These are phyloP conservation scores for Beauveria varroae DNA, from an alignment of 2,329 filamentous ascomycete genomes.

Conservation along the genomic window DNA sequence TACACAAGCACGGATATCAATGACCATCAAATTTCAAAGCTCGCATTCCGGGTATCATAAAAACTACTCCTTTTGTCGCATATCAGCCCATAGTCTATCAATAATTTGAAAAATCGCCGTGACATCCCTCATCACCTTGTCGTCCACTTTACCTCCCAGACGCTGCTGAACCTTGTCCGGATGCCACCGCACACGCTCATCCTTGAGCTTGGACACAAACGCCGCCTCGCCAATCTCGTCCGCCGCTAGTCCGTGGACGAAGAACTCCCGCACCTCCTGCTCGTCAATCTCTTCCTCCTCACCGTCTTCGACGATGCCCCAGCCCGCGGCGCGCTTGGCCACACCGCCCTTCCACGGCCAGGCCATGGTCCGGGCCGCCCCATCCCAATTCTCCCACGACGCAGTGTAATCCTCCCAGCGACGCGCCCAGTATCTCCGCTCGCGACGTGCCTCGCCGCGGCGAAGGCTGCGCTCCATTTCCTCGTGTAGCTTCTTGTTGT, in stretches of 20 bases:
- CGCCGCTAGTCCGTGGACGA: conserved; percentile 42
- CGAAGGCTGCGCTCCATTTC: conserved; percentile 64
- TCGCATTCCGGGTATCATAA: background rate
- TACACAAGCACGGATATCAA: too few relatives aligned
- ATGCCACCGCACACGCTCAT: conserved; percentile 89
- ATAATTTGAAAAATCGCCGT: conserved; percentile 90
- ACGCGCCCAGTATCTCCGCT: conserved; percentile 45
- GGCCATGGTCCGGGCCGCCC: conserved; percentile 35
- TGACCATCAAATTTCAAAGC: too few relatives aligned
- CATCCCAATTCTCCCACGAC: conserved; percentile 54
- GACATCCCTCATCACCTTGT: conserved; percentile 65
- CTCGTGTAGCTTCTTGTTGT: conserved; percentile 44
- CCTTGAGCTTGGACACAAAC: conserved; percentile 55
- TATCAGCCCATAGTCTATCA: conserved; percentile 70
- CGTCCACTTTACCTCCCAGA: conserved; percentile 65
- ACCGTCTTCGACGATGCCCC: conserved; percentile 45
- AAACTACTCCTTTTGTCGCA: conserved; percentile 27
- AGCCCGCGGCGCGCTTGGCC: conserved; percentile 1
- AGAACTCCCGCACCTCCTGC: conserved; percentile 60
- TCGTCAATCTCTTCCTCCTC: conserved; percentile 45
- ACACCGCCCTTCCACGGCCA: conserved; percentile 52
- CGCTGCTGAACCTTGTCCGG: conserved; percentile 95
- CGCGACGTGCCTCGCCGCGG: conserved; percentile 56
- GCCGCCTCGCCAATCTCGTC: conserved; percentile 37
- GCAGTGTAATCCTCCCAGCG: conserved; percentile 58